Percentiles rank a stretch among this genome's conserved stretches.
phyloP scores from a whole-genome alignment of 768 basidiomycete species.

The Suillus tomentosus region DNA sequence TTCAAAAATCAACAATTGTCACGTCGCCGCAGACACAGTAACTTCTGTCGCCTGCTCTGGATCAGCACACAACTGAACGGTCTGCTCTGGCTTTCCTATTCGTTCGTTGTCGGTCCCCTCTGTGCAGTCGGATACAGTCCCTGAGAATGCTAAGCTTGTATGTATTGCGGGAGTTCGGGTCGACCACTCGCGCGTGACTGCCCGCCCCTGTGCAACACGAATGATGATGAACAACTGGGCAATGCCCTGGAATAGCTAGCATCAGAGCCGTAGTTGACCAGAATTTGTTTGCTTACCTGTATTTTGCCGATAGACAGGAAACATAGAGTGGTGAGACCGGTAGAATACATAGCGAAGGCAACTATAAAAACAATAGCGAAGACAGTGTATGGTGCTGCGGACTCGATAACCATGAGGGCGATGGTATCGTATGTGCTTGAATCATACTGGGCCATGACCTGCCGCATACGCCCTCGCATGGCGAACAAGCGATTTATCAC shows the following conservation, averaged over 20 bases:
- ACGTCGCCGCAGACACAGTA: no score
- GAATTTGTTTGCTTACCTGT: slow-evolving; percentile 24
- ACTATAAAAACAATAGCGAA: slow-evolving; percentile 30
- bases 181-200: slow-evolving; percentile 15
- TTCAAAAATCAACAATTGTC: background rate
- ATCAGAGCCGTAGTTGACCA: background rate
- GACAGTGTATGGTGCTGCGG: slow-evolving; percentile 27
- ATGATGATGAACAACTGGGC: slow-evolving; percentile 38
- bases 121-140: background rate
- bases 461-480: slow-evolving; percentile 20
- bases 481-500: slow-evolving; percentile 32
- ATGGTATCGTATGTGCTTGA: slow-evolving; percentile 25
- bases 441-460: slow-evolving; percentile 16
- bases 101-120: background rate
- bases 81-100: background rate
- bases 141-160: background rate
- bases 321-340: slow-evolving; percentile 32
- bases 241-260: slow-evolving; percentile 29
- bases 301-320: slow-evolving; percentile 36
- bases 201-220: slow-evolving; percentile 35
- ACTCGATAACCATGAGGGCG: slow-evolving; percentile 34
- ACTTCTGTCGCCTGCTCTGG: background rate
- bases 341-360: slow-evolving; percentile 18
- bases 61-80: background rate
- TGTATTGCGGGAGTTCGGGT: background rate